Base-by-base conservation (phyloP, 805 yeast species). In the Zygosaccharomyces lentus region DNA sequence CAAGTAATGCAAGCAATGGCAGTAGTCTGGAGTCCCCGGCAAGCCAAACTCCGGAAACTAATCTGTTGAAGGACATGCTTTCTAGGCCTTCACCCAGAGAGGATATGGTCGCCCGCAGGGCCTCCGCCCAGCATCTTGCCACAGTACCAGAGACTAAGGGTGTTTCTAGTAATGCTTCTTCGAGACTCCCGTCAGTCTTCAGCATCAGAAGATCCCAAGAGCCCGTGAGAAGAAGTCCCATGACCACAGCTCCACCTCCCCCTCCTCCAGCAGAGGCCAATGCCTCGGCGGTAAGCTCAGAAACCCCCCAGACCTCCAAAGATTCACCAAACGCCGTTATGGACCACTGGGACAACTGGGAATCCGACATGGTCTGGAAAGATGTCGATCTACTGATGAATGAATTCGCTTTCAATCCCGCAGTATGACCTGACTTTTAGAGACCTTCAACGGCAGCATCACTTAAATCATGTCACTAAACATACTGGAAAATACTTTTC, bases 371-470 rank as follows among this genome's bases (percentile, higher is more conserved):
- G 59, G 66, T 71, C 2, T 72, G 75, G 89, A 84, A 82, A 58
- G 95, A 88, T 59, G 90, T 88, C 24, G 95, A 87, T 53, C 74
- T 87, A 39, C 85, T 88, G 47, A 87, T 88, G 96, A 87, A 85
- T 59, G 95, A 87, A 59, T 88, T 87, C 66, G 96, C 96, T 4
- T 88, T 88, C 69, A 87, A 85, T 53, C 81, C 87, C 3, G 57
- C 65, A 9, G 55, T 61, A 73, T 72, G 43, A 29, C 32, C 10
- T 4, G 16, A 29, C 10, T 29, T 29, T 29, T 8, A 13, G n/a
- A 10, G 10, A 13, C 15, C 8, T n/a, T n/a, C 16, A 26, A 26
- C n/a, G 4, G n/a, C 29, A 9, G 7, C 7, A 26, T 9, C 29
- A 26, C 3, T 25, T 10, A 25, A 25, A 25, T 2, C 29, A 25